Conservation (phyloP, 768 basidiomycete genomes). For the Podaxis rugospora region DNA sequence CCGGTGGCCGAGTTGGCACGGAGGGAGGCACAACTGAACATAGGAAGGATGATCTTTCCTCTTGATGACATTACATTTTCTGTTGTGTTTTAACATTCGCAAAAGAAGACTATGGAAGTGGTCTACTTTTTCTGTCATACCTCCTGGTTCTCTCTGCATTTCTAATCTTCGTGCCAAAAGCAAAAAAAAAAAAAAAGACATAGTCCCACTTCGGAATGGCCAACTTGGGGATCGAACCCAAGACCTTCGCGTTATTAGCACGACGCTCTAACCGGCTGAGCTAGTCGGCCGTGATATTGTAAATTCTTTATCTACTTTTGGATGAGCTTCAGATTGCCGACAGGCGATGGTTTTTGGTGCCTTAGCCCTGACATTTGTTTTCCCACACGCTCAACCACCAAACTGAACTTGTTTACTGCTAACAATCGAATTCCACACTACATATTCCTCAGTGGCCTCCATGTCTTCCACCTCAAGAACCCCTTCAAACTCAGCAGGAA, state of each 20-base stretch:
- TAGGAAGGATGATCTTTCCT: too few species aligned
- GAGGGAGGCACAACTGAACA: too few species aligned
- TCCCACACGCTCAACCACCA: background rate
- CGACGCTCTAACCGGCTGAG: slow-evolving; percentile 94
- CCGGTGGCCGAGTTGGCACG: too few species aligned
- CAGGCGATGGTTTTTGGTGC: too few species aligned
- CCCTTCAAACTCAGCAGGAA: background rate
- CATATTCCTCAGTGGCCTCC: slow-evolving; percentile 1
- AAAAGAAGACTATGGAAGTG: too few species aligned
- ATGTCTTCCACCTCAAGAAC: slow-evolving; percentile 1
- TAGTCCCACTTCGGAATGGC: background rate
- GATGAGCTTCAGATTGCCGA: too few species aligned
- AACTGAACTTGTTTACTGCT: background rate
- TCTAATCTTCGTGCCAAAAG: too few species aligned
- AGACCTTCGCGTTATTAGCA: slow-evolving; percentile 81
- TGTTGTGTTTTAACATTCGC: too few species aligned
- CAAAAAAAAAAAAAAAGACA: background rate
- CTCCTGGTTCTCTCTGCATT: too few species aligned
- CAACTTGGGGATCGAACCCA: slow-evolving; percentile 29
- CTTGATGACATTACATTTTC: too few species aligned
- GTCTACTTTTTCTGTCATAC: too few species aligned
- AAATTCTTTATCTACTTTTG: background rate
- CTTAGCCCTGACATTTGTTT: background rate
- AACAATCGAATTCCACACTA: slow-evolving; percentile 6
- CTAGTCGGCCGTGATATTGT: slow-evolving; percentile 72